phyloP scores from a whole-genome alignment of 2,329 filamentous ascomycete species.

The Amauroascus verrucosus region DNA sequence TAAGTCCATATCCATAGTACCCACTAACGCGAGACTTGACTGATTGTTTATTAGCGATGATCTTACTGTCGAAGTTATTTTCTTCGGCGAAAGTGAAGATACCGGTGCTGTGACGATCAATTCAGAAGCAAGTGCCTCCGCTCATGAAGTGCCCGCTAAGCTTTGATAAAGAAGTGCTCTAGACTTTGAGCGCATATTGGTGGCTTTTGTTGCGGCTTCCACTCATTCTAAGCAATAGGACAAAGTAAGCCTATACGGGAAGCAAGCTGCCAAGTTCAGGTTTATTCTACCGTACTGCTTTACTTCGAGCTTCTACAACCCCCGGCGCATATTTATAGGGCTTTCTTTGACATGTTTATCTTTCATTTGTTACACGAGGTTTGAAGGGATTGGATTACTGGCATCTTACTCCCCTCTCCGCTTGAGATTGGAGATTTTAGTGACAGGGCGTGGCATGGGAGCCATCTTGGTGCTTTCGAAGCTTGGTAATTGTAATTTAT shows the following conservation, averaged over 20 bases:
- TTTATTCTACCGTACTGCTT: not conserved
- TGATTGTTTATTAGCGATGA: slow-evolving; percentile 58
- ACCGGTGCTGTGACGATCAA: slow-evolving; percentile 74
- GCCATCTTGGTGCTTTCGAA: not conserved
- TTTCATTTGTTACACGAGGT: not conserved
- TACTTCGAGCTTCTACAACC: no score
- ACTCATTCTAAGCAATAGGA: no score
- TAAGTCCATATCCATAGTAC: slow-evolving; percentile 34
- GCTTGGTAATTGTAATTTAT: not conserved
- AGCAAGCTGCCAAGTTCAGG: not conserved
- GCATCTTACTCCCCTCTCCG: not conserved
- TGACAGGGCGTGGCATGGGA: not conserved
- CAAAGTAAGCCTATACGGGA: not conserved
- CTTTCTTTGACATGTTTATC: no score
- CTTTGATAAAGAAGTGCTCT: slow-evolving; percentile 26
- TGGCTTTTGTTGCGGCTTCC: not conserved
- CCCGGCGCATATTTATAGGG: no score
- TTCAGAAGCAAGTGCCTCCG: slow-evolving; percentile 66
- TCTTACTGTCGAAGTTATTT: slow-evolving; percentile 94
- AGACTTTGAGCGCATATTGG: not conserved
- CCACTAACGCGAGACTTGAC: not conserved
- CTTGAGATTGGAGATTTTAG: not conserved
- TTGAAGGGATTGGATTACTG: not conserved
- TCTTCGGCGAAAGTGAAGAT: slow-evolving; percentile 75
- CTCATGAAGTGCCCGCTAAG: slow-evolving; percentile 40